Base-by-base conservation (phyloP, 129 eudicot genomes). In the Flaveria sonorensis region DNA sequence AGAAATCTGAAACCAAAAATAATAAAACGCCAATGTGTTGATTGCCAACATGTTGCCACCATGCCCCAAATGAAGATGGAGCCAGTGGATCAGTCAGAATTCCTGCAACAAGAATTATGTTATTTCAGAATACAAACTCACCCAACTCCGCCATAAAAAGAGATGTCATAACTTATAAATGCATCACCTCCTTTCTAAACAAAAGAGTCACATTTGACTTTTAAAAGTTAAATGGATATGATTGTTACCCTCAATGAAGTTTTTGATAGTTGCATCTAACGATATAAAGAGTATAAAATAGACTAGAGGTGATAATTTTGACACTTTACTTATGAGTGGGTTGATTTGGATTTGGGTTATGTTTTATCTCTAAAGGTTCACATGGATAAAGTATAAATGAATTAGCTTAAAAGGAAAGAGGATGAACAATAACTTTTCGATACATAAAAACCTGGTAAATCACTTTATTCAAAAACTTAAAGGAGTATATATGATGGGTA, bases 31-130 rank as follows among this genome's bases (percentile, higher is more conserved):
- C 99, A 47, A 76, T 13, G 39, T 94, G 99, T 78, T 91, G 87
- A 75, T 79, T 89, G 21, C 92, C 93, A 73, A 89, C 92, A 81
- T 91, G 90, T 78, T 83, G 93, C 76, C 89, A 77, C 99, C 99
- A 91, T 32, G 90, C 88, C 69, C 93, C 89, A 68, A 94, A 86
- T 6, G 96, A 79, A 79, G 97, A 85, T 66, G 99, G 99, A 69
- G 97, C 99, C 46, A 80, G 16, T 50, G 97, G 99, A 64, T 91
- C 96, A 9, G 89, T 91, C 86, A 84, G 72, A 28, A 94, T 79
- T 78, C 99, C 99, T 94, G 90, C 76, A 81, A 42, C 16, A 51
- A 52, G 60, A 68, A 51, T 24, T 19, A 12, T 56, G 18, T 70
- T 45, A 47, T 62, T 16, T 64, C 64, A 68, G 40, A 16, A 19